Base-by-base conservation (phyloP, 2,329 filamentous ascomycete genomes). In the Aspergillus chevalieri region DNA sequence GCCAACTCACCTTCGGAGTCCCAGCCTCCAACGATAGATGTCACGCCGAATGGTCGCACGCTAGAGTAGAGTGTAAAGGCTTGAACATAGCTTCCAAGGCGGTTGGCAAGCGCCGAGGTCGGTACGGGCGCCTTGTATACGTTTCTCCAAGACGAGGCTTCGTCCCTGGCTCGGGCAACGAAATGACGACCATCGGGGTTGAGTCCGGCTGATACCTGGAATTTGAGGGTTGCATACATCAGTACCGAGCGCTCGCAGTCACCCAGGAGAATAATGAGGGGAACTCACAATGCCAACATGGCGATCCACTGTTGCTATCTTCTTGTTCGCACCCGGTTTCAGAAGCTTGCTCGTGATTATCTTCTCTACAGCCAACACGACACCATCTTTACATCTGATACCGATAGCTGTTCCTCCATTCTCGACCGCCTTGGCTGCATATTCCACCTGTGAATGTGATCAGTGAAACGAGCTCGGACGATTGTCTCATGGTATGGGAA, bases 341-440 rank as follows among this genome's bases (percentile, higher is more conserved):
- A 96, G 80, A 61, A 98, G 83, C 78, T 96, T 97, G 72, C 91
- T 96, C 57, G 85, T 83, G 72, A 97, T 83, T 66, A 97, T 85
- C 81, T 98, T 98, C 79, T 98, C 93, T 54, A 95, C 85, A 39
- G 93, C 93, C 59, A 98, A 81, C 56, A 98, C 90, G 47, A 98
- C 88, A 57, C 93, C 93, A 72, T 97, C 90, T 76, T 95, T 95
- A 81, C 90, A 95, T 70, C 90, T 83, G 73, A 98, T 95, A 62
- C 93, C 93, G 71, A 98, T 84, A 47, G 91, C 90, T 48, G 93
- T 98, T 66, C 93, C 92, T 59, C 92, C 93, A 66, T 94, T 97
- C 78, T 98, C 93, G 56, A 98, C 93, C 49, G 93, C 93, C 80
- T 98, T 98, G 63, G 94, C 87, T 60, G 93, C 93, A 73, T 98